Evolutionary conservation across 1,284 basidiomycete species (phyloP), one percentile per base, ranked within the genome.

Genomic region (Pascua guehoae): DNA sequence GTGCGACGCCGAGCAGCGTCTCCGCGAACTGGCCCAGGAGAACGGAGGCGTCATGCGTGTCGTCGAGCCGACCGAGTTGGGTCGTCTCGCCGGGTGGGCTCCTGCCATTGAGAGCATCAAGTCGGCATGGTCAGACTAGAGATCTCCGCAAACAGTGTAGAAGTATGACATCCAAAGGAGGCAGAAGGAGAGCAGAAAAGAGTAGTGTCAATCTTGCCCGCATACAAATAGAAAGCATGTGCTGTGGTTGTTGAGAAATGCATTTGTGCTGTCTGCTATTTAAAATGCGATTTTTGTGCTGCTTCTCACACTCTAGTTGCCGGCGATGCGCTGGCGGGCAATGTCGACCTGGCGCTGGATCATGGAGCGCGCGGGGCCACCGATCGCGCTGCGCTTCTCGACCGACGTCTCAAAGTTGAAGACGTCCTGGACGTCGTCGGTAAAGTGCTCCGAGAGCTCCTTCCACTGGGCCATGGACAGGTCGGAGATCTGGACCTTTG

Each of bases 401-500:
- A 98, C 94, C 66, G 89, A 92, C 56, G 86, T 86, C 75, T 96
- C 93, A 74, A 95, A 97, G 78, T 95, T 84, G 71, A 96, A 97
- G 39, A 97, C 86, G 59, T 84, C 80, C 57, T 77, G 72, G 12
- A 96, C 85, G 72, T 98, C 93, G 42, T 88, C 85, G 12, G 82
- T 82, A 70, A 98, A 98, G 66, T 86, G 86, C 48, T 83, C 82
- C 65, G 85, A 86, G 61, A 98, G 80, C 15, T 75, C 73, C 71
- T 88, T 84, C 78, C 86, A 92, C 72, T 98, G 91, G 36, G 85
- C 78, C 49, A 94, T 80, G 1, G 86, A 84, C 56, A 98, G 82
- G 47, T 89, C 85, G 58, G 90, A 86, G 45, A 98, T 82, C 68
- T 89, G 87, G 69, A 88, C 88, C 63, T 84, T 82, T 41, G 85